Base-by-base conservation (phyloP, 768 basidiomycete genomes). In the Mycena alexandri region DNA sequence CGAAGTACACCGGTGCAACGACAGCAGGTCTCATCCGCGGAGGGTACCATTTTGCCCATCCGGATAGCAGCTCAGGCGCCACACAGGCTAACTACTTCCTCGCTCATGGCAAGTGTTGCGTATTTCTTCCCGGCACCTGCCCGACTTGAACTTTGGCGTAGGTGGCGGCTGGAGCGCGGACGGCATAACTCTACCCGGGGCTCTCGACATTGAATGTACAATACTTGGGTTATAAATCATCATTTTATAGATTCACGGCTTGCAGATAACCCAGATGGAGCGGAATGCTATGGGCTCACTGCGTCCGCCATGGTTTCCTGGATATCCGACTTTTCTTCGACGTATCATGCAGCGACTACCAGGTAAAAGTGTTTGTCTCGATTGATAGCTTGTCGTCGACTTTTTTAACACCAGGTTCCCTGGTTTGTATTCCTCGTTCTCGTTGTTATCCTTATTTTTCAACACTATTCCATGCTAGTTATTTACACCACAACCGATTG, bases 401-500 rank as follows among this genome's bases (percentile, higher is more conserved):
- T 29, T n/a, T 54, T 29, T 24, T 19, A 25, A 21, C 58, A 44
- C 29, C 63, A 84, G 86, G 25, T 85, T 78, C 67, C 84, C 83
- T 43, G 77, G 86, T 83, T 57, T 42, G 71, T 75, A 51, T 48
- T 21, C 46, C 16, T 48, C 53, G 17, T 38, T 47, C 46, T 11
- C 22, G 0, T 47, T 21, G 29, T n/a, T n/a, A n/a, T n/a, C 29
- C 29, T 38, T 14, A 8, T 19, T 16, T 48, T 55, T 13, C 14
- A 60, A 6, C 61, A 5, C 3, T 51, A 16, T 25, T 16, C 17
- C 10, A 11, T n/a, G 9, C 22, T 51, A 85, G 87, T 86, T 44
- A 88, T 90, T 62, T 90, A 90, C 69, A 87, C 87, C 33, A 88
- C 86, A 5, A 89, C 87, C 13, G 79, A 85, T 74, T 91, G 90